A percentile compares a stretch with the other conserved stretches of the same genome.
Evolutionary conservation across 352 stramenopile genomes (phyloP).

Genomic region (Pythium rishiriense): DNA sequence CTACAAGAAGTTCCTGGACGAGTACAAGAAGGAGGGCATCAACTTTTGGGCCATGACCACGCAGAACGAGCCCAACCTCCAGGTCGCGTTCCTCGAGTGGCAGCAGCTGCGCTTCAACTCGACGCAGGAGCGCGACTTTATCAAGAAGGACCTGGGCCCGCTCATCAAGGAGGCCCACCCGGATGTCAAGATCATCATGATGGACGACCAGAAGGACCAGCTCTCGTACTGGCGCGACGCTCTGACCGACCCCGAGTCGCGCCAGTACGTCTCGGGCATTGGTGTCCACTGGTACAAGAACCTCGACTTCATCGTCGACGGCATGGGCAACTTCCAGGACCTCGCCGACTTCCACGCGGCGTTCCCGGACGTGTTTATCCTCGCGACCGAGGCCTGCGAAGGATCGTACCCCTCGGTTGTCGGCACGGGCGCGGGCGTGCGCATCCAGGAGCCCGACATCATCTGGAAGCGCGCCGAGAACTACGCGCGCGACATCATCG

Average conservation of each 20-base stretch:
- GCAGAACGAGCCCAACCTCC: constrained; percentile 82
- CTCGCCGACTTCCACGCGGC: constrained; percentile 54
- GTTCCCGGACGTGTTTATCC: constrained; percentile 76
- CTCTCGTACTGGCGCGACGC: constrained; percentile 48
- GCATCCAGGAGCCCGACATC: constrained; percentile 41
- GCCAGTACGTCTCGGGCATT: constrained; percentile 77
- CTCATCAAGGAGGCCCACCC: constrained; percentile 65
- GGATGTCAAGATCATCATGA: constrained; percentile 64
- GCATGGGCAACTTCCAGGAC: constrained; percentile 46
- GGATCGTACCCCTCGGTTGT: constrained; percentile 55
- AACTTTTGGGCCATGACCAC: constrained; percentile 80
- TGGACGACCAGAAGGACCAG: constrained; percentile 84
- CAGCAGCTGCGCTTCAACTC: constrained; percentile 53
- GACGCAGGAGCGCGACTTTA: constrained; percentile 56
- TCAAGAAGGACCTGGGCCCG: constrained; percentile 83
- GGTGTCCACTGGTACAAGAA: constrained; percentile 90
- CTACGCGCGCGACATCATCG: constrained; percentile 87
- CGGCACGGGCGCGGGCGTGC: constrained; percentile 50
- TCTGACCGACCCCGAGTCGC: constrained; percentile 48
- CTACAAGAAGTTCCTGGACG: constrained; percentile 74
- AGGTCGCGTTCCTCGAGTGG: constrained; percentile 46
- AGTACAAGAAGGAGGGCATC: constrained; percentile 74
- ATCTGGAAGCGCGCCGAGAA: constrained; percentile 74
- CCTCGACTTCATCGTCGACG: constrained; percentile 48
- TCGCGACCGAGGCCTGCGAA: constrained; percentile 81